Base-by-base conservation (phyloP, 2,329 filamentous ascomycete genomes). In the Akanthomyces uredinophilus region DNA sequence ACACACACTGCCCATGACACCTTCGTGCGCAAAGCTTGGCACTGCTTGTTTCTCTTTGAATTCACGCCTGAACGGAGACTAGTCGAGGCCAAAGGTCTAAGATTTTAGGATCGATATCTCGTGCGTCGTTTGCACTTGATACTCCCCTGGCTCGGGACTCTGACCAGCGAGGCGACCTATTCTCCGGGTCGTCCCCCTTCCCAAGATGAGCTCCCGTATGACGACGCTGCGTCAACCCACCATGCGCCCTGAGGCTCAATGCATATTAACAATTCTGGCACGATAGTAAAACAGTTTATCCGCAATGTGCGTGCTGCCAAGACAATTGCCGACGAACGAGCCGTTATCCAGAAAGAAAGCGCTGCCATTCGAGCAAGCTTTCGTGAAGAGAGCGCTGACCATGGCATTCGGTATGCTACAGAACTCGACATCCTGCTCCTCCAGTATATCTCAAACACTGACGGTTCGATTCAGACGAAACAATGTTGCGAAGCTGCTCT, bases 321-420 rank as follows among this genome's bases (percentile, higher is more conserved):
- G 82, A 99, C 95, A 41, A 97, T 99, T 74, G 96, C 96, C 75
- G 95, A 99, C 78, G 95, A 99, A 81, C 88, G 95, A 73, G 94
- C 95, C 58, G 95, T 99, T 62, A 96, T 99, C 66, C 95, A 98
- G 73, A 99, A 99, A 78, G 95, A 99, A 81, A 99, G 95, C 78
- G 95, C 95, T 63, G 91, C 94, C 53, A 99, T 99, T 73, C 86
- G 95, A 78, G 92, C 95, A 69, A 98, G 94, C 79, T 99, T 99
- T 76, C 87, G 95, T 72, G 95, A 99, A 78, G 95, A 99, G 80
- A 96, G 92, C 78, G 87, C 90, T 72, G 93, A 99, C 74, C 92
- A 91, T 69, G 90, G 91, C 73, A 83, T 96, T 70, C 88, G 94
- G 93, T 97, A 81, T 72, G 83, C 66, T 50, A 46, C 39, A 60